Percentiles rank a stretch among this genome's conserved stretches.
These are phyloP conservation scores for Starmerella floricola DNA, from an alignment of 805 yeast species.

Conservation along the genomic window DNA sequence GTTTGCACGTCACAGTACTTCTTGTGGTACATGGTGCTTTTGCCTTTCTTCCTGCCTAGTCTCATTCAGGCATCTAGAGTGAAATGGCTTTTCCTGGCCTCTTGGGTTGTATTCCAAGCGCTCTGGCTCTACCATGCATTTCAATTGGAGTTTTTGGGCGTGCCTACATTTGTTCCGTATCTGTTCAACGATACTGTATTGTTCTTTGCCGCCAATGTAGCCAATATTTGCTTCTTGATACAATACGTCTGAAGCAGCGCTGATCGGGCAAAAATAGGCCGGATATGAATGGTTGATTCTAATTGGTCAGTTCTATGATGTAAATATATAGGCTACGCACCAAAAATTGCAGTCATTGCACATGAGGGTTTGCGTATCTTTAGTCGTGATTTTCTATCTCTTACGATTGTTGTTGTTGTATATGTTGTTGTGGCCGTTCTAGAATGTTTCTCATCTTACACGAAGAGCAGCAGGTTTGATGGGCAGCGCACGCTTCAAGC, in stretches of 20 bases:
- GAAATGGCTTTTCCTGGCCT: conserved; percentile 26
- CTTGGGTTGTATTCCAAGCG: conserved; percentile 66
- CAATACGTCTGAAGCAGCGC: conserved; percentile 35
- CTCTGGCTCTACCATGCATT: conserved; percentile 72
- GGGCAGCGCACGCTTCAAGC: background rate
- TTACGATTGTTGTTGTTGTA: too few relatives aligned
- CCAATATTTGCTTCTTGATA: conserved; percentile 47
- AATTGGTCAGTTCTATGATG: too few relatives aligned
- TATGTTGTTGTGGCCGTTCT: too few relatives aligned
- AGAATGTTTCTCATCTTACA: too few relatives aligned
- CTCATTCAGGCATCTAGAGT: conserved; percentile 30
- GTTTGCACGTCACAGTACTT: conserved; percentile 92
- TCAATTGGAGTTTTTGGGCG: conserved; percentile 67
- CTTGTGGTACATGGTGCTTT: conserved; percentile 79
- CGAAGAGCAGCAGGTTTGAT: too few relatives aligned
- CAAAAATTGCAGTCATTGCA: too few relatives aligned
- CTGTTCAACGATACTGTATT: conserved; percentile 42
- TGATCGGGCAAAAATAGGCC: too few relatives aligned
- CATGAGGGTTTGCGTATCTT: too few relatives aligned
- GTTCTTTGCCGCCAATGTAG: conserved; percentile 53
- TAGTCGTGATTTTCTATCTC: too few relatives aligned
- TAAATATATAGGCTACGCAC: too few relatives aligned
- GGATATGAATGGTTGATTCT: too few relatives aligned
- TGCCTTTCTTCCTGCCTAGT: conserved; percentile 57
- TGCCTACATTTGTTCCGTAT: conserved; percentile 47